phyloP scores from a whole-genome alignment of 2,329 filamentous ascomycete genomes.

The Pezizomycotina sp. region DNA sequence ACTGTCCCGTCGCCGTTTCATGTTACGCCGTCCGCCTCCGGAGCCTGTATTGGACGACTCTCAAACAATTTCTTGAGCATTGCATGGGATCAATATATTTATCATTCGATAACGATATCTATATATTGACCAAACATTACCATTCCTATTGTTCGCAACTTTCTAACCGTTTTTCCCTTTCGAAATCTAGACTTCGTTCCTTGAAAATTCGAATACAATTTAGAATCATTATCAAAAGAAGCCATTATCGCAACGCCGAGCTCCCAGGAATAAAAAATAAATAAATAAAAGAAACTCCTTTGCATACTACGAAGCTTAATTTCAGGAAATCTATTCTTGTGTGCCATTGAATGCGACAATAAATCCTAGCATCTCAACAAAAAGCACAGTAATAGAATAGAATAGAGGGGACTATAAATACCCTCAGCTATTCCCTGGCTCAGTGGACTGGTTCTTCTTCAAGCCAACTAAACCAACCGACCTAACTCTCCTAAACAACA shows the following conservation, averaged over 20 bases:
- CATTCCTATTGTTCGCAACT: conserved; percentile 1
- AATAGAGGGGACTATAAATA: too few relatives aligned
- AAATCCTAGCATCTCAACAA: too few relatives aligned
- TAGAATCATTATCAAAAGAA: too few relatives aligned
- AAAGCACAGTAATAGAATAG: too few relatives aligned
- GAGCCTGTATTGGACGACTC: conserved; percentile 9
- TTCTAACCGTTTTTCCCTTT: background rate
- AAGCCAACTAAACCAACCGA: background rate
- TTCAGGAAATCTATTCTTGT: too few relatives aligned
- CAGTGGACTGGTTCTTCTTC: background rate
- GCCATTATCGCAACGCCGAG: conserved; percentile 6
- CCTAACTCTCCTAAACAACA: conserved; percentile 13
- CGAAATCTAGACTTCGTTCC: background rate
- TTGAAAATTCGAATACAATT: conserved; percentile 15
- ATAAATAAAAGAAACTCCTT: too few relatives aligned
- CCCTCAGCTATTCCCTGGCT: conserved; percentile 10
- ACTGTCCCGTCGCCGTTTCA: conserved; percentile 5
- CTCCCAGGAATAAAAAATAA: too few relatives aligned
- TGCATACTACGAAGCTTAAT: too few relatives aligned
- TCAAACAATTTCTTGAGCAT: conserved; percentile 7
- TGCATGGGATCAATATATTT: conserved; percentile 3
- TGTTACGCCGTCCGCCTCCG: conserved; percentile 12
- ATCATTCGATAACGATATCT: conserved; percentile 8
- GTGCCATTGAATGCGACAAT: too few relatives aligned
- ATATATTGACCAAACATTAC: conserved; percentile 5